Evolutionary conservation across 306 rosid species (phyloP), one percentile per base, ranked within the genome.

Genomic region (Lupinus albus): DNA sequence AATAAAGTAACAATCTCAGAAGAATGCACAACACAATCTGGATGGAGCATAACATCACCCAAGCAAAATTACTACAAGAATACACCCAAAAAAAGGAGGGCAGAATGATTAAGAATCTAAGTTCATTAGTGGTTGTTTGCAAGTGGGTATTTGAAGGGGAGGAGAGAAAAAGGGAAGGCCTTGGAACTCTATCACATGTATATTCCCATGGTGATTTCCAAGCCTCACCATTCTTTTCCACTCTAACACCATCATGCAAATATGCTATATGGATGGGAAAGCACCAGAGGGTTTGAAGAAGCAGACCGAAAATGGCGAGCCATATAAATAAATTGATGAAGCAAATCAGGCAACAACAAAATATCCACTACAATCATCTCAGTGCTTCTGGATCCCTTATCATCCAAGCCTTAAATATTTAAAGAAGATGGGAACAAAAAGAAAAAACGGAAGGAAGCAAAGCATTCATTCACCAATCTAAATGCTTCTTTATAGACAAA

Each of bases 361-460:
- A 13, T 25, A 18, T 25, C 4, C 4, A 49, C 5, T 49, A 25
- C 14, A 25, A 53, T 11, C 25, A 54, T n/a, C 16, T 17, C n/a
- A 16, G 36, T 39, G 46, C 25, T 20, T 48, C 11, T 45, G 35
- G 41, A 50, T 6, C 64, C 56, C 72, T 15, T 55, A 56, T 10
- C 66, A 65, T 35, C 15, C 18, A 44, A 62, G 28, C 15, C 14
- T 9, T 53, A 0, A 20, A 48, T 7, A 44, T 16, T 3, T 6
- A 18, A 18, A n/a, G 66, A 46, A 8, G 21, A 32, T 8, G 16
- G 3, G 15, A 18, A 18, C 11, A 25, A 14, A 47, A 52, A 21
- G 13, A 16, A 25, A 5, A 49, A 53, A 60, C 35, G 47, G 3
- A 54, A 64, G 42, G 35, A 67, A 63, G 48, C 61, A 41, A 51